Conservation (phyloP, 345 rosid genomes). For the Crucihimalaya himalaica region DNA sequence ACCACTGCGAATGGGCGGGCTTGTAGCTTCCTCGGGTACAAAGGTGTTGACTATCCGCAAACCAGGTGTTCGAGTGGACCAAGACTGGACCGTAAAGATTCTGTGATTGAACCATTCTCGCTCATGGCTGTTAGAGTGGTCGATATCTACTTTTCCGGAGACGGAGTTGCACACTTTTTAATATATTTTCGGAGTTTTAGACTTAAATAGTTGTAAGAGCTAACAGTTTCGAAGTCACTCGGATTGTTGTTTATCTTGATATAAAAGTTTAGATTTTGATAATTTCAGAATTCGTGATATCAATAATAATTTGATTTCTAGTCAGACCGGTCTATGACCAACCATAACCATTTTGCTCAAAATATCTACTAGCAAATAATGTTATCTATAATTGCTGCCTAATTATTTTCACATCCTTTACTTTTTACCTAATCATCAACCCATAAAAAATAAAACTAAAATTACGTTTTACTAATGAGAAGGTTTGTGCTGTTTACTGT, state of each 20-base stretch:
- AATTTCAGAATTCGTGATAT: neutral
- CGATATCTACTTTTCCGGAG: neutral
- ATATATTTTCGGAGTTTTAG: constrained; percentile 18
- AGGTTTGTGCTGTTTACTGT: constrained; percentile 8
- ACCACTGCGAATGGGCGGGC: constrained; percentile 56
- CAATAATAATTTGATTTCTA: neutral
- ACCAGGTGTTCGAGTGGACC: constrained; percentile 73
- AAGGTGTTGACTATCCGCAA: constrained; percentile 72
- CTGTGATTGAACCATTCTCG: constrained; percentile 42
- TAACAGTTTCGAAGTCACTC: constrained; percentile 24
- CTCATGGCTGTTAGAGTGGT: constrained; percentile 17
- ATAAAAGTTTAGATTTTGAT: constrained; percentile 21
- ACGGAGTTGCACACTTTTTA: constrained; percentile 8
- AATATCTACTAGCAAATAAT: constrained; percentile 4
- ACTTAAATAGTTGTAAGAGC: constrained; percentile 33
- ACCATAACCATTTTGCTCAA: neutral
- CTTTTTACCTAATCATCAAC: constrained; percentile 13
- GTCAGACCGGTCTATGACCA: constrained; percentile 1
- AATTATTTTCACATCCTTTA: neutral
- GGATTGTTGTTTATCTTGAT: constrained; percentile 12
- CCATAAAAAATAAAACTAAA: neutral
- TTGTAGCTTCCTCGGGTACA: constrained; percentile 37
- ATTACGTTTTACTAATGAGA: neutral
- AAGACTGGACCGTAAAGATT: constrained; percentile 80
- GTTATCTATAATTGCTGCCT: neutral